phyloP scores from a whole-genome alignment of 148 eudicot species.

The Euryodendron excelsum region DNA sequence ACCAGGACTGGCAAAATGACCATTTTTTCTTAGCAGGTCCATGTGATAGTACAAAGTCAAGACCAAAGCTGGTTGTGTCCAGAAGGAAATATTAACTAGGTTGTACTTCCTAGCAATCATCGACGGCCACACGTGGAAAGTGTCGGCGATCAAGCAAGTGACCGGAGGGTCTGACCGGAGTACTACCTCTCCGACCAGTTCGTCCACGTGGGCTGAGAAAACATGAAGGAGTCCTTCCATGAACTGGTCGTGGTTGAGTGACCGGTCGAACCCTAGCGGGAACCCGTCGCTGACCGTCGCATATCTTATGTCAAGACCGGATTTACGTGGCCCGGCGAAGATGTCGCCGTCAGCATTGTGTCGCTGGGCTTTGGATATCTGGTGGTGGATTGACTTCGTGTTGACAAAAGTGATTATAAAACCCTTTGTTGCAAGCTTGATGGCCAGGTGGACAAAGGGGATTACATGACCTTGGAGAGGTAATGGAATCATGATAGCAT shows the following conservation, averaged over 20 bases:
- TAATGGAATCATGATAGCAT: conserved; percentile 39
- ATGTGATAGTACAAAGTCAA: conserved; percentile 41
- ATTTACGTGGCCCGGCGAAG: conserved; percentile 33
- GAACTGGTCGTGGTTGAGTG: conserved; percentile 46
- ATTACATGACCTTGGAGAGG: conserved; percentile 51
- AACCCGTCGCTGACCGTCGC: conserved; percentile 47
- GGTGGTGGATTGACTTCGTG: conserved; percentile 42
- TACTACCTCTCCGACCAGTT: conserved; percentile 33
- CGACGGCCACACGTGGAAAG: conserved; percentile 45
- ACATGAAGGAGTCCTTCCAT: conserved; percentile 40
- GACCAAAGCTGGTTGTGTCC: conserved; percentile 54
- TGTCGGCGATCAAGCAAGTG: conserved; percentile 40
- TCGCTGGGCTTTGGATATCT: conserved; percentile 30
- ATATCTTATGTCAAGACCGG: conserved; percentile 49
- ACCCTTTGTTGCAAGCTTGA: conserved; percentile 47
- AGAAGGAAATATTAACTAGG: conserved; percentile 41
- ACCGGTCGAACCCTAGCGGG: conserved; percentile 44
- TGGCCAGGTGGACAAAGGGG: conserved; percentile 40
- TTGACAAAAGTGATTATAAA: conserved; percentile 56
- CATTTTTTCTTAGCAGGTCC: conserved; percentile 37
- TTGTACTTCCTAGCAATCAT: conserved; percentile 34
- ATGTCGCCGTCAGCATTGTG: conserved; percentile 17
- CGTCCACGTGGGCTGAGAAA: conserved; percentile 43
- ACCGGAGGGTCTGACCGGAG: conserved; percentile 22
- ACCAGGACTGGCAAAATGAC: conserved; percentile 40